Evolutionary conservation across 202 grass and related monocot species (phyloP).

Genomic region (Bolboschoenoplectus hybrid): DNA sequence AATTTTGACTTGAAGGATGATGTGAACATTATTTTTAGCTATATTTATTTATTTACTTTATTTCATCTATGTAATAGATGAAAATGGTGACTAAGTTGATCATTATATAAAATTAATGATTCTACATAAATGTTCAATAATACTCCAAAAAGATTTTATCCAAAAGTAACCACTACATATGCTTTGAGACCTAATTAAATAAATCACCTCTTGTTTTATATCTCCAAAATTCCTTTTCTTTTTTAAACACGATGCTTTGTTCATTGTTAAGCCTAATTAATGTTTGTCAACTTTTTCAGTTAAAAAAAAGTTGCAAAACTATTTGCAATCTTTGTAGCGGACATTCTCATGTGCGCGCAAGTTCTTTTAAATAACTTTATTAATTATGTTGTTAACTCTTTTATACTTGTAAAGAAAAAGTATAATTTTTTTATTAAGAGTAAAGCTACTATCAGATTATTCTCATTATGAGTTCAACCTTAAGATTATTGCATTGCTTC

Average conservation of each 20-base stretch:
- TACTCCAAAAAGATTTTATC: background rate
- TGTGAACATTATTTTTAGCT: background rate
- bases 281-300: too few relatives aligned
- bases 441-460: background rate
- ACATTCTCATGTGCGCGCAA: background rate
- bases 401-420: background rate
- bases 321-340: background rate
- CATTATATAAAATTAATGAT: background rate
- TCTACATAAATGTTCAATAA: background rate
- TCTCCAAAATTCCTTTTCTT: too few relatives aligned
- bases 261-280: too few relatives aligned
- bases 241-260: too few relatives aligned
- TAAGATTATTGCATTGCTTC: background rate
- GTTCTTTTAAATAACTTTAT: background rate
- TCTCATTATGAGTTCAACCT: background rate
- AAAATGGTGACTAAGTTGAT: background rate
- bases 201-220: background rate
- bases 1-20: background rate
- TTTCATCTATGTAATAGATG: background rate
- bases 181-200: background rate
- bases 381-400: background rate
- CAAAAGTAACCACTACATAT: background rate
- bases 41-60: background rate
- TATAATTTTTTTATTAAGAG: background rate
- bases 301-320: background rate